Evolutionary conservation across 805 yeast species (phyloP).

Genomic region (Debaryomyces tyrocola): DNA sequence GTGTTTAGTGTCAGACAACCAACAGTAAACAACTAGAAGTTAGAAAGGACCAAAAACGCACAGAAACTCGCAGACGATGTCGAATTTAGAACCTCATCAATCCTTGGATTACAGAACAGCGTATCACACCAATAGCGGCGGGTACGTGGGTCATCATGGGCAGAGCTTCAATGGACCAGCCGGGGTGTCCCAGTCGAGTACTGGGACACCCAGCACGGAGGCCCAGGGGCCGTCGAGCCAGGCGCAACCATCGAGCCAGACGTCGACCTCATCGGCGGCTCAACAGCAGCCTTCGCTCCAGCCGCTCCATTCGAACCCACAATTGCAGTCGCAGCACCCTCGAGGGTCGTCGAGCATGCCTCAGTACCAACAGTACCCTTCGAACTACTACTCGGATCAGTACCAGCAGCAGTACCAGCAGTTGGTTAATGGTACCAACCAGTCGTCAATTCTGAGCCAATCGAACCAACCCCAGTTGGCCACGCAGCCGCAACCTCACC

Average conservation of each 20-base stretch:
- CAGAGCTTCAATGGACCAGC: not conserved
- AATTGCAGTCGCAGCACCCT: conserved; percentile 6
- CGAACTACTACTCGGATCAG: conserved; percentile 16
- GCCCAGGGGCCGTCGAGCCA: not conserved
- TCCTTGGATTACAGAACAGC: conserved; percentile 11
- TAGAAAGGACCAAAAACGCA: too few relatives aligned
- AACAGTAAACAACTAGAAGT: too few relatives aligned
- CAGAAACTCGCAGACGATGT: conserved; percentile 4
- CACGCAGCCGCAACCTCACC: conserved; percentile 6
- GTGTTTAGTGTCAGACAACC: too few relatives aligned
- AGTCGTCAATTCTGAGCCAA: not conserved
- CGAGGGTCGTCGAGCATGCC: conserved; percentile 9
- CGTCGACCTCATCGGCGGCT: conserved; percentile 4
- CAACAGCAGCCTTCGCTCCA: conserved; percentile 13
- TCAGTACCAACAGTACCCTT: conserved; percentile 13
- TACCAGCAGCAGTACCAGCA: conserved; percentile 7
- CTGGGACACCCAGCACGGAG: not conserved
- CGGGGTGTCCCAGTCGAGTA: conserved; percentile 1
- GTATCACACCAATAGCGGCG: conserved; percentile 10
- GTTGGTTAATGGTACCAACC: not conserved
- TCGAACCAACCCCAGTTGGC: conserved; percentile 1
- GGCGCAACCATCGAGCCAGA: not conserved
- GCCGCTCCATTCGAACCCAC: conserved; percentile 10
- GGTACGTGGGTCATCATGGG: conserved; percentile 1
- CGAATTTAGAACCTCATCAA: conserved; percentile 11